Evolutionary conservation across 2,329 filamentous ascomycete species (phyloP).

Genomic region (Pezicula neosporulosa): DNA sequence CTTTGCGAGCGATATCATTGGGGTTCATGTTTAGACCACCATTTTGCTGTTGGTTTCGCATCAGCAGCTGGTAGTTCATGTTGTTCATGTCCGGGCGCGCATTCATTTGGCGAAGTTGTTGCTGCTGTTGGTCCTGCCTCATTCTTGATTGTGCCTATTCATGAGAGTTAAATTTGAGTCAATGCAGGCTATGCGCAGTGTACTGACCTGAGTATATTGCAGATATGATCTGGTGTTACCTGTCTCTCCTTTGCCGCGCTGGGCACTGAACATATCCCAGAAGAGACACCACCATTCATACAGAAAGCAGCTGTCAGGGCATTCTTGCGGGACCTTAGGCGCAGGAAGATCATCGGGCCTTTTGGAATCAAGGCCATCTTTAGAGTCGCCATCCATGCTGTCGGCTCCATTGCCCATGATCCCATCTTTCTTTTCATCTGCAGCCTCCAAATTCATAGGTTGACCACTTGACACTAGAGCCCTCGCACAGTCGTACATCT

Average conservation of each 20-base stretch:
- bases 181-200: conserved; percentile 5
- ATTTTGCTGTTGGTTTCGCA: conserved; percentile 55
- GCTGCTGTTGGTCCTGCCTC: conserved; percentile 73
- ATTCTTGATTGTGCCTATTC: conserved; percentile 63
- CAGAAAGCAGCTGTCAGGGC: conserved; percentile 77
- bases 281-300: conserved; percentile 97
- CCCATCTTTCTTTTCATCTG: conserved; percentile 67
- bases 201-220: conserved; percentile 73
- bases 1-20: conserved; percentile 64
- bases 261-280: conserved; percentile 90
- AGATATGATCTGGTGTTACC: conserved; percentile 74
- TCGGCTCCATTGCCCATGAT: conserved; percentile 66
- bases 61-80: conserved; percentile 64
- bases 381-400: conserved; percentile 77
- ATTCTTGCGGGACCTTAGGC: conserved; percentile 63
- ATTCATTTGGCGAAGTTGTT: conserved; percentile 61
- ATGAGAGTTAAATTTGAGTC: conserved; percentile 18
- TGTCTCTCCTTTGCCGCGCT: conserved; percentile 63
- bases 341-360: conserved; percentile 77
- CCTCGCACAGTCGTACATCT: conserved; percentile 80
- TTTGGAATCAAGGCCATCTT: conserved; percentile 72
- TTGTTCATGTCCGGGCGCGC: conserved; percentile 61
- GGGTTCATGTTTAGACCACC: conserved; percentile 58
- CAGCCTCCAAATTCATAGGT: conserved; percentile 52
- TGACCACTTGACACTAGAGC: conserved; percentile 65